These are phyloP conservation scores for Trichosporon sp. DNA, from an alignment of 1,284 basidiomycete species.

Conservation along the genomic window DNA sequence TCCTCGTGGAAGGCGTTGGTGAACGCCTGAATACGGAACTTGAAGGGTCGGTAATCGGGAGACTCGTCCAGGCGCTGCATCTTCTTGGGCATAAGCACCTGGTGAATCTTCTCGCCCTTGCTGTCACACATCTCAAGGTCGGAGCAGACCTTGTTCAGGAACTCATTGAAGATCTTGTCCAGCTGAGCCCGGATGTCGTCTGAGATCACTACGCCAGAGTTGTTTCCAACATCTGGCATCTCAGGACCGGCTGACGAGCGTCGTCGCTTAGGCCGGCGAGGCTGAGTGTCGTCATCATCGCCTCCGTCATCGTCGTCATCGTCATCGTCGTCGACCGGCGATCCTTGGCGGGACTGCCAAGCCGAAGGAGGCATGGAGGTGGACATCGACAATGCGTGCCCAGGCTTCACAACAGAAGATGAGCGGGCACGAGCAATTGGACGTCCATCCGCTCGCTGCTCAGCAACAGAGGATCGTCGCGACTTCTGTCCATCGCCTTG, in stretches of 20 bases:
- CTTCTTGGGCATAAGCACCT: slow-evolving; percentile 97
- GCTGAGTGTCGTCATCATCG: slow-evolving; percentile 33
- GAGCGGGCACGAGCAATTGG: slow-evolving; percentile 37
- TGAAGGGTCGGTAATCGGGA: slow-evolving; percentile 95
- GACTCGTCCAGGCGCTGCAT: slow-evolving; percentile 95
- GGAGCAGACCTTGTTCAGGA: slow-evolving; percentile 81
- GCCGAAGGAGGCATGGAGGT: slow-evolving; percentile 41
- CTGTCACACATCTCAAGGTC: slow-evolving; percentile 86
- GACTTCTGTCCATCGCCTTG: slow-evolving; percentile 11
- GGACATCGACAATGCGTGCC: slow-evolving; percentile 15
- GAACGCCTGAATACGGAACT: slow-evolving; percentile 98
- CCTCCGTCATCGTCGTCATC: slow-evolving; percentile 39
- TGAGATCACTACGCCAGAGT: slow-evolving; percentile 35
- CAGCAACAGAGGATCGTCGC: slow-evolving; percentile 10
- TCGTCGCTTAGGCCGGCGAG: slow-evolving; percentile 34
- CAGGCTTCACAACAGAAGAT: slow-evolving; percentile 33
- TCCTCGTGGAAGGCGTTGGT: slow-evolving; percentile 94
- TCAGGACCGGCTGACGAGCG: slow-evolving; percentile 34
- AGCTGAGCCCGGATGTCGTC: slow-evolving; percentile 72
- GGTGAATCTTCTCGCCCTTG: slow-evolving; percentile 95
- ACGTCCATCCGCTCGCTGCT: slow-evolving; percentile 36
- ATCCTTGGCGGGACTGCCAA: slow-evolving; percentile 37
- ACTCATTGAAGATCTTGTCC: slow-evolving; percentile 86
- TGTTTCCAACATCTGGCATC: slow-evolving; percentile 15
- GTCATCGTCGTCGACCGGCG: slow-evolving; percentile 33